Percentiles rank a stretch among this genome's conserved stretches.
These are phyloP conservation scores for Fusarium piperis DNA, from an alignment of 2,329 filamentous ascomycete species.

Conservation along the genomic window DNA sequence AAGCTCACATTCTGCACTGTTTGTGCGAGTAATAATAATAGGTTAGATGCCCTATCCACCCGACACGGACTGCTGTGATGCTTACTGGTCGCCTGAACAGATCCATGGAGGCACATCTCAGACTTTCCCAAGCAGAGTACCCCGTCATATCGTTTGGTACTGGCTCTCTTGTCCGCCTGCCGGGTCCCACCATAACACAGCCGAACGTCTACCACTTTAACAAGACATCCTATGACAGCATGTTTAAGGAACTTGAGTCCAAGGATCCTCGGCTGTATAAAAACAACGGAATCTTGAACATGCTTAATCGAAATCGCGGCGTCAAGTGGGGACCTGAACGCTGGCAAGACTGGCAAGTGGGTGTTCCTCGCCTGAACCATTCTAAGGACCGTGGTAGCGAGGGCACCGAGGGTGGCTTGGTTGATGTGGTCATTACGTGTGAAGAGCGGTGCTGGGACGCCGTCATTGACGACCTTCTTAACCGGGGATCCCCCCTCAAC, in stretches of 20 bases:
- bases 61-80: not conserved
- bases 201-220: constrained; percentile 99
- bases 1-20: constrained; percentile 98
- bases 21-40: constrained; percentile 98
- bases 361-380: constrained; percentile 82
- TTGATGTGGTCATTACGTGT: constrained; percentile 95
- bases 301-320: constrained; percentile 90
- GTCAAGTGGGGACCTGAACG: constrained; percentile 97
- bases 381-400: constrained; percentile 77
- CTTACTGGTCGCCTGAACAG: constrained; percentile 30
- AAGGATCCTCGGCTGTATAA: constrained; percentile 91
- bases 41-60: constrained; percentile 61
- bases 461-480: constrained; percentile 91
- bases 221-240: constrained; percentile 91
- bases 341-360: constrained; percentile 97
- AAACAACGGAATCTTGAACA: constrained; percentile 92
- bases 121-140: constrained; percentile 84
- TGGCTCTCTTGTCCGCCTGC: constrained; percentile 90
- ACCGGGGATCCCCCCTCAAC: constrained; percentile 86
- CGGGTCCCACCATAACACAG: constrained; percentile 88
- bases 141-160: constrained; percentile 99
- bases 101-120: constrained; percentile 95
- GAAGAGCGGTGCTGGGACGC: constrained; percentile 99
- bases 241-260: constrained; percentile 87
- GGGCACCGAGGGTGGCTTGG: constrained; percentile 87